Base-by-base conservation (phyloP, 495 filamentous ascomycete genomes). In the Penicillium bovifimosum region DNA sequence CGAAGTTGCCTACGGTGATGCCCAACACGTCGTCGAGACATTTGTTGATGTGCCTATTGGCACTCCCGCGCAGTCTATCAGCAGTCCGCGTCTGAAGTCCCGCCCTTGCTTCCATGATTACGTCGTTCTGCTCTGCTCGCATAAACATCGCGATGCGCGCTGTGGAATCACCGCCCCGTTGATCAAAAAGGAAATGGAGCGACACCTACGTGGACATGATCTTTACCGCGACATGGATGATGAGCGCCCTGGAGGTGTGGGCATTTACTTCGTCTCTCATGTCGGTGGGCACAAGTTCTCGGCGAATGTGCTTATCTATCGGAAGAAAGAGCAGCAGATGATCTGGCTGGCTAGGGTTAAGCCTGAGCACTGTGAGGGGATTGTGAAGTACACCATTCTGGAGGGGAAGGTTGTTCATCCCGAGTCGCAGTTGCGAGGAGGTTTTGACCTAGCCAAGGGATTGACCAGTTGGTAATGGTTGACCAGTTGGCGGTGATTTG, bases 391-490 rank as follows among this genome's bases (percentile, higher is more conserved):
- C 61, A 96, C 93, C 0, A 76, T 98, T 0, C 59, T 96, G 58
- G 82, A 96, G 71, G 93, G 93, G 2, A 96, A 95, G 73, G 86
- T 97, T 16, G 84, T 96, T 32, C 90, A 96, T 74, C 87, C 89
- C 0, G 85, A 87, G 56, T 75, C 79, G 33, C 90, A 95, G 78
- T 60, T 98, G 50, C 70, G 93, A 34, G 93, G 91, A 6, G 93
- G 93, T 5, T 98, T 96, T 72, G 90, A 98, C 73, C 72, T 87
- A 33, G 65, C 58, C 20, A 86, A 75, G 59, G 86, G 87, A 28
- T 52, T 93, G 65, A 83, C 88, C 61, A 96, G 93, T 72, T 98
- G 93, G 93, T 98, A 46, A 65, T n/a, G n/a, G n/a, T n/a, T n/a
- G n/a, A n/a, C n/a, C n/a, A n/a, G n/a, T n/a, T n/a, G n/a, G n/a